These are phyloP conservation scores for Bassia scoparia DNA, from an alignment of 148 eudicot species.

Conservation along the genomic window DNA sequence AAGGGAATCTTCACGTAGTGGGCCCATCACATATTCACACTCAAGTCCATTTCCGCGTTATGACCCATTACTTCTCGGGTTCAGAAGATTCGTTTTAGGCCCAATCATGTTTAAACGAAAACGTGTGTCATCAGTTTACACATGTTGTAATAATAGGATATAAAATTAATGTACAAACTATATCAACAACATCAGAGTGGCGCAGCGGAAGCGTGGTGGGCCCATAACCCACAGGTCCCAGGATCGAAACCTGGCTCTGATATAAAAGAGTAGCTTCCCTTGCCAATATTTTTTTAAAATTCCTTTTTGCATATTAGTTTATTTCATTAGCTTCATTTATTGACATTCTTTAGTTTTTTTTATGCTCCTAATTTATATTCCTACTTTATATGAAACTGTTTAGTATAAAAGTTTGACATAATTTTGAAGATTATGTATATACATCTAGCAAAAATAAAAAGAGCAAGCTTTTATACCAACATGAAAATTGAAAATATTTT, in stretches of 20 bases:
- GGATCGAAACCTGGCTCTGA: slow-evolving; percentile 31
- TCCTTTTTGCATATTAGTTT: too few species aligned
- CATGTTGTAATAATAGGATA: not conserved
- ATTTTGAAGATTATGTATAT: too few species aligned
- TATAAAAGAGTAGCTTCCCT: slow-evolving; percentile 16
- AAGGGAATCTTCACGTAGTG: not conserved
- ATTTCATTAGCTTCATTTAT: too few species aligned
- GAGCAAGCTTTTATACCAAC: too few species aligned
- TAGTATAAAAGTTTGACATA: too few species aligned
- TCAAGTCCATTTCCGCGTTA: not conserved
- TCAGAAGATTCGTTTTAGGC: not conserved
- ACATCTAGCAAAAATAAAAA: too few species aligned
- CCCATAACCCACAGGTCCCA: slow-evolving; percentile 28
- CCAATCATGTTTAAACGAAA: not conserved
- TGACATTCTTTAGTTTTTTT: too few species aligned
- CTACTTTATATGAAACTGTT: too few species aligned
- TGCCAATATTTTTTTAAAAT: not conserved
- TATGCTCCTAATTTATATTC: too few species aligned
- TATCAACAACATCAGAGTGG: slow-evolving; percentile 20
- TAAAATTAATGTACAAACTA: accelerated
- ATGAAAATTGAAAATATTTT: too few species aligned
- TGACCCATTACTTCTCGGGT: not conserved
- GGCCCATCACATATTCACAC: not conserved
- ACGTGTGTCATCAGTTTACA: not conserved
- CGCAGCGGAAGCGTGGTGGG: slow-evolving; percentile 32